Conservation (phyloP, 805 yeast genomes). For the Wickerhamomyces chambardii region DNA sequence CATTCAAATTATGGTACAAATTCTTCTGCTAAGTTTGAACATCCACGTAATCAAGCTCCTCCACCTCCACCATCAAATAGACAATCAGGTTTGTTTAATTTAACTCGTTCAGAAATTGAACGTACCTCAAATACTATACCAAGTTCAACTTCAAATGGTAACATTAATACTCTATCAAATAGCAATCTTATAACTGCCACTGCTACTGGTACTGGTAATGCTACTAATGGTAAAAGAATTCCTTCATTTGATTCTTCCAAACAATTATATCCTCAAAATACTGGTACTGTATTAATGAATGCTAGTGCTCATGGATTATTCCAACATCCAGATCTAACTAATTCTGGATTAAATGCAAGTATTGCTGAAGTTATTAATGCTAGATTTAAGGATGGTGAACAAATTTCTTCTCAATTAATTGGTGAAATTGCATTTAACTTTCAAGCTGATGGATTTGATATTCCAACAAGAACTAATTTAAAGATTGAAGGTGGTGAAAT, state of each 20-base stretch:
- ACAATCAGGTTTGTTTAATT: slow-evolving; percentile 35
- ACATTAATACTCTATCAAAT: too few species aligned
- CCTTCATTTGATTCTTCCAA: slow-evolving; percentile 17
- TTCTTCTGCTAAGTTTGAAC: slow-evolving; percentile 7
- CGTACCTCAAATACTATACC: too few species aligned
- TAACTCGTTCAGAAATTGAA: slow-evolving; percentile 26
- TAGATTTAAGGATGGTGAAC: slow-evolving; percentile 56
- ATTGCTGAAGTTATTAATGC: slow-evolving; percentile 83
- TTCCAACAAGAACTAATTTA: slow-evolving; percentile 35
- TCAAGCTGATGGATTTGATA: slow-evolving; percentile 22
- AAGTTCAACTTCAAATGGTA: too few species aligned
- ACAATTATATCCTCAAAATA: slow-evolving; percentile 30
- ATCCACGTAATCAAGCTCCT: slow-evolving; percentile 5
- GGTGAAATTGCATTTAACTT: slow-evolving; percentile 87
- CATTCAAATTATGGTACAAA: slow-evolving; percentile 9
- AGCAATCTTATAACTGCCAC: too few species aligned
- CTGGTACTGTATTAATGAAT: slow-evolving; percentile 28
- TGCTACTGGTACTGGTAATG: too few species aligned
- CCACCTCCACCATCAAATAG: slow-evolving; percentile 13
- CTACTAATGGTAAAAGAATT: slow-evolving; percentile 10
- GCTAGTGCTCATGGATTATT: slow-evolving; percentile 25
- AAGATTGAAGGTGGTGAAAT: slow-evolving; percentile 31
- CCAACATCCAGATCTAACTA: slow-evolving; percentile 41
- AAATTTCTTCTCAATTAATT: slow-evolving; percentile 49
- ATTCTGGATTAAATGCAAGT: slow-evolving; percentile 70